Base-by-base conservation (phyloP, 768 basidiomycete species). In the Boletus fagicola region DNA sequence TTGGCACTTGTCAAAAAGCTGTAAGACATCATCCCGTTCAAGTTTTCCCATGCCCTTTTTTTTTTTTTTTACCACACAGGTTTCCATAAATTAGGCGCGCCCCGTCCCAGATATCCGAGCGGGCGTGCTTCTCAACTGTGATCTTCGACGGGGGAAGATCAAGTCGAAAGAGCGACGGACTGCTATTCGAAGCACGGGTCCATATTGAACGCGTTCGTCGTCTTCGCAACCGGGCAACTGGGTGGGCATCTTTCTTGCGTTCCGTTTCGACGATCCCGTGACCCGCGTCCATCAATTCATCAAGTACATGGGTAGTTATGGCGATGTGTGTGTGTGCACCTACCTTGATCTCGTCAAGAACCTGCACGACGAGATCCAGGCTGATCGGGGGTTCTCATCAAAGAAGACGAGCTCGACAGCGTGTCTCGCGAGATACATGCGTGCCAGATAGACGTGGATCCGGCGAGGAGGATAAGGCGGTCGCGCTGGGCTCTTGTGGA, bases 11-110 rank as follows among this genome's bases (percentile, higher is more conserved):
- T 66, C 66, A 67, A 18, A 75, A 74, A 30, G 81, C 73, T 1
- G 84, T 84, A n/a, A 84, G 87, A 3, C 87, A 84, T 67, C 88
- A 88, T 68, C 73, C 86, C 5, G 85, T 86, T 82, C 54, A 40
- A 18, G 72, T 55, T 4, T n/a, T 33, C 20, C 16, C 36, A 10
- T 33, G 33, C 15, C 9, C 11, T 6, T 6, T 28, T 28, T 28
- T 28, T 28, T 28, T 26, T 5, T 11, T 16, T 1, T 6, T 33
- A 24, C 9, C n/a, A 40, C 24, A 22, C 38, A 30, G 2, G 8
- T 24, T 12, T 5, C 22, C 11, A 36, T 51, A 11, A 24, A 28
- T 18, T 24, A 22, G 31, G 13, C 6, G 38, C 12, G 33, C 30
- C 26, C 13, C n/a, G n/a, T n/a, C 16, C 7, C 8, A 76, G 76